Evolutionary conservation across 768 basidiomycete genomes (phyloP).

Genomic region (Suillus sp.): DNA sequence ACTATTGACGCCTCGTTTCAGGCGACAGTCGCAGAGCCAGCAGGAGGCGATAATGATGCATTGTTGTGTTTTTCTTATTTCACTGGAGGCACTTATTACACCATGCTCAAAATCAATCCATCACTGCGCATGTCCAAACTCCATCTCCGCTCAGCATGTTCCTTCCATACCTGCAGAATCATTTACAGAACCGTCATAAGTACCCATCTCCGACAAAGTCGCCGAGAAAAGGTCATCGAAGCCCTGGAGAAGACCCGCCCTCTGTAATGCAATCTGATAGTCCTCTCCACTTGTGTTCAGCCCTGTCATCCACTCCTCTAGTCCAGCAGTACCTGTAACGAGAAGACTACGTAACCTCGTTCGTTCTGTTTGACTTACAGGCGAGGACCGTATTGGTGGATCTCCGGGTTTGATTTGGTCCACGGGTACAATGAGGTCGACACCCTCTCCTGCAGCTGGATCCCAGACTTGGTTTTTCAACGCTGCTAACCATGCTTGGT

Average conservation of each 20-base stretch:
- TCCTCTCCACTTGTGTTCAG: slow-evolving; percentile 31
- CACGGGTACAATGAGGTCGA: slow-evolving; percentile 45
- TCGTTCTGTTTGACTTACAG: slow-evolving; percentile 68
- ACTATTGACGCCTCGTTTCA: slow-evolving; percentile 25
- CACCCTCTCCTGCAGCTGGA: slow-evolving; percentile 41
- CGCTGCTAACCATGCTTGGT: slow-evolving; percentile 72
- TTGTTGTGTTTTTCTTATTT: slow-evolving; percentile 9
- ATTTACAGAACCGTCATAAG: slow-evolving; percentile 36
- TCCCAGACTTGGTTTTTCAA: slow-evolving; percentile 71
- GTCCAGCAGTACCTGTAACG: slow-evolving; percentile 52
- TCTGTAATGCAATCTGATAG: slow-evolving; percentile 43
- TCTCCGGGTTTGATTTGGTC: slow-evolving; percentile 31
- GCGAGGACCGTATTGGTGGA: slow-evolving; percentile 41
- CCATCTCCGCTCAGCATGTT: slow-evolving; percentile 21
- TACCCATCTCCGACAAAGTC: slow-evolving; percentile 63
- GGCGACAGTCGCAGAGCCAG: slow-evolving; percentile 55
- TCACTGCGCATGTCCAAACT: not conserved
- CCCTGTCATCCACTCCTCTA: slow-evolving; percentile 70
- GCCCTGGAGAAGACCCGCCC: slow-evolving; percentile 57
- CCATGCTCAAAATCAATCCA: not conserved
- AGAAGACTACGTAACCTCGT: slow-evolving; percentile 71
- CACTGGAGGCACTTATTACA: not conserved
- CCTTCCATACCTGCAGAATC: slow-evolving; percentile 24
- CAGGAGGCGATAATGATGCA: slow-evolving; percentile 40
- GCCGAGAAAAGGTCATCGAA: slow-evolving; percentile 65